Percentiles rank a stretch among this genome's conserved stretches.
Conservation (phyloP, 768 basidiomycete genomes). For the Cubamyces lactineus region DNA sequence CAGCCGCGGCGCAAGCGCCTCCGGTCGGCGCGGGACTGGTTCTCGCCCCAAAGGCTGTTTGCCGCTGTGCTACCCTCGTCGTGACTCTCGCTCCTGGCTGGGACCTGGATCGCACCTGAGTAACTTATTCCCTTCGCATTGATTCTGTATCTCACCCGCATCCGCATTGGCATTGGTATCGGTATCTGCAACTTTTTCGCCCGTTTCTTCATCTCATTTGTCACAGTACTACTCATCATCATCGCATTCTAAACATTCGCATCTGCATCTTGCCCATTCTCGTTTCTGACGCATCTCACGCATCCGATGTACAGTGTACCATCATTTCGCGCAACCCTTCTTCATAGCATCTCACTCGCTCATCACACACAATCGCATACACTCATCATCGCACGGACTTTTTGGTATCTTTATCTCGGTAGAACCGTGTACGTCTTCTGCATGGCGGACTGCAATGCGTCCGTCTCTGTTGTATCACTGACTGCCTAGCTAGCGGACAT, state of each 20-base stretch:
- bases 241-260: slow-evolving; percentile 5
- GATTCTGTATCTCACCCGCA: slow-evolving; percentile 15
- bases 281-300: slow-evolving; percentile 8
- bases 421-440: slow-evolving; percentile 30
- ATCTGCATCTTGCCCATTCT: not conserved
- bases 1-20: slow-evolving; percentile 36
- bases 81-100: slow-evolving; percentile 24
- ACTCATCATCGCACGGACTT: slow-evolving; percentile 14
- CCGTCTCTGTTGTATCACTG: slow-evolving; percentile 14
- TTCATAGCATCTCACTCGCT: not conserved
- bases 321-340: slow-evolving; percentile 6
- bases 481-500: slow-evolving; percentile 11
- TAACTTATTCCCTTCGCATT: slow-evolving; percentile 23
- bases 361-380: not conserved
- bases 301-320: slow-evolving; percentile 20
- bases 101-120: slow-evolving; percentile 4
- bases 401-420: slow-evolving; percentile 35
- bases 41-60: slow-evolving; percentile 38
- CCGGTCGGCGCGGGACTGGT: slow-evolving; percentile 40
- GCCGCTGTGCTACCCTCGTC: slow-evolving; percentile 35
- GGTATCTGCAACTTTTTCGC: slow-evolving; percentile 12
- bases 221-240: slow-evolving; percentile 9
- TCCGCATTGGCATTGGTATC: slow-evolving; percentile 15
- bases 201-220: not conserved
- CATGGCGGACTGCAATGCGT: slow-evolving; percentile 16